phyloP scores from a whole-genome alignment of 2,329 filamentous ascomycete genomes.

The Pseudogymnoascus sp. region DNA sequence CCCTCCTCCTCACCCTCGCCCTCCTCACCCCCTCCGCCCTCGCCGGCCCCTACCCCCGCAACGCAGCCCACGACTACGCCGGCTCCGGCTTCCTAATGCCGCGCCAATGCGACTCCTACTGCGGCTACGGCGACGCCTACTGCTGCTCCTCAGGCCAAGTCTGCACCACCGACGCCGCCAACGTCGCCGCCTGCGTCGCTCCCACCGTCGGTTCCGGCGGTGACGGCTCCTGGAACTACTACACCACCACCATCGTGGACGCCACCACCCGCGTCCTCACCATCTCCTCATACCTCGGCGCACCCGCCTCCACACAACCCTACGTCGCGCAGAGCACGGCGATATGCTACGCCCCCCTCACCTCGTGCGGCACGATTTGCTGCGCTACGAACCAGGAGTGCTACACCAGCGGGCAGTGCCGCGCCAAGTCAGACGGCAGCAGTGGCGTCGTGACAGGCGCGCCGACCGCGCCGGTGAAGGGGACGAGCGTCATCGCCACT shows the following conservation, averaged over 20 bases:
- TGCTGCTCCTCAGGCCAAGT: conserved; percentile 43
- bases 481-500: conserved; percentile 48
- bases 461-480: conserved; percentile 34
- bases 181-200: conserved; percentile 41
- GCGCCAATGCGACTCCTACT: conserved; percentile 42
- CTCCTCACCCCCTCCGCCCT: conserved; percentile 32
- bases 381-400: conserved; percentile 65
- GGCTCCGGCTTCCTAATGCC: conserved; percentile 40
- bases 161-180: conserved; percentile 42
- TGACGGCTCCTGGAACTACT: conserved; percentile 29
- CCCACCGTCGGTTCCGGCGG: conserved; percentile 27
- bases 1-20: conserved; percentile 24
- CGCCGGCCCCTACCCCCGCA: conserved; percentile 43
- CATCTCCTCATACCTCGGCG: conserved; percentile 41
- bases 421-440: conserved; percentile 35
- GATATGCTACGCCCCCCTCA: conserved; percentile 30
- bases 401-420: conserved; percentile 48
- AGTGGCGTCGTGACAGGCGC: conserved; percentile 26
- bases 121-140: conserved; percentile 46
- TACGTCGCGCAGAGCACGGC: conserved; percentile 5
- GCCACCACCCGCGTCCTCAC: conserved; percentile 48
- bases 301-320: conserved; percentile 16
- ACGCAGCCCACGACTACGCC: conserved; percentile 39
- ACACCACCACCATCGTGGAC: conserved; percentile 45
- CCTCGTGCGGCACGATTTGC: conserved; percentile 59